phyloP scores from a whole-genome alignment of 352 stramenopile genomes.

The Phytophthora constricta region DNA sequence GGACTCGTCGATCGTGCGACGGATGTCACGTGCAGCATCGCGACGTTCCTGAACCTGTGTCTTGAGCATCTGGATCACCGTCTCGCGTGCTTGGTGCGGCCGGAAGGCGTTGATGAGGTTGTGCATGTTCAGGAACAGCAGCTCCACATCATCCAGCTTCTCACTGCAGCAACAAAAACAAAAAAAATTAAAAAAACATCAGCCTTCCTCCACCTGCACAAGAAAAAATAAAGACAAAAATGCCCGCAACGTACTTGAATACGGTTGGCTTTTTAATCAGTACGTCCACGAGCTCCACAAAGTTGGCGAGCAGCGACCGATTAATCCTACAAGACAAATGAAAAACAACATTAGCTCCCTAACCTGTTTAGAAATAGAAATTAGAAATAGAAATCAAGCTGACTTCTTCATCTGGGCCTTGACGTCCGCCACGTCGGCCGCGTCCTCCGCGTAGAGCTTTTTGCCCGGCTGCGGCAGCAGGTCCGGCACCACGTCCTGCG shows the following conservation, averaged over 20 bases:
- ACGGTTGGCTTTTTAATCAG: constrained; percentile 78
- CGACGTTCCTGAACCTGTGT: constrained; percentile 78
- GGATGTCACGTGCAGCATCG: constrained; percentile 76
- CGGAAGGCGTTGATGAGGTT: constrained; percentile 91
- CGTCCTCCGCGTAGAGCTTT: constrained; percentile 61
- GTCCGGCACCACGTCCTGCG: constrained; percentile 80
- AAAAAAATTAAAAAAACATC: neutral
- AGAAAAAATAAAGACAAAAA: no score
- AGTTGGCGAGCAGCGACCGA: constrained; percentile 84
- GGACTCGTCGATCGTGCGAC: constrained; percentile 74
- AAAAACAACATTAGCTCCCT: no score
- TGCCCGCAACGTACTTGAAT: constrained; percentile 90
- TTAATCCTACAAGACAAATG: constrained; percentile 59
- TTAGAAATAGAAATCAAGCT: neutral
- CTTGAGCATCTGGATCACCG: constrained; percentile 85
- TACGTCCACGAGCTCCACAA: constrained; percentile 84
- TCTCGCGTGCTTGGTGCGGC: constrained; percentile 85
- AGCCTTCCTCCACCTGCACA: neutral
- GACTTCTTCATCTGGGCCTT: constrained; percentile 87
- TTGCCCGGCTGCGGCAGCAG: constrained; percentile 64
- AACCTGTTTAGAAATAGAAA: no score
- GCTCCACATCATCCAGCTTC: constrained; percentile 86
- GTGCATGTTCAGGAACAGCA: constrained; percentile 91
- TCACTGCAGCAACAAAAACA: constrained; percentile 44
- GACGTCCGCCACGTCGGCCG: constrained; percentile 53